Conservation (phyloP, 495 filamentous ascomycete genomes). For the Astrocystis sublimbata region DNA sequence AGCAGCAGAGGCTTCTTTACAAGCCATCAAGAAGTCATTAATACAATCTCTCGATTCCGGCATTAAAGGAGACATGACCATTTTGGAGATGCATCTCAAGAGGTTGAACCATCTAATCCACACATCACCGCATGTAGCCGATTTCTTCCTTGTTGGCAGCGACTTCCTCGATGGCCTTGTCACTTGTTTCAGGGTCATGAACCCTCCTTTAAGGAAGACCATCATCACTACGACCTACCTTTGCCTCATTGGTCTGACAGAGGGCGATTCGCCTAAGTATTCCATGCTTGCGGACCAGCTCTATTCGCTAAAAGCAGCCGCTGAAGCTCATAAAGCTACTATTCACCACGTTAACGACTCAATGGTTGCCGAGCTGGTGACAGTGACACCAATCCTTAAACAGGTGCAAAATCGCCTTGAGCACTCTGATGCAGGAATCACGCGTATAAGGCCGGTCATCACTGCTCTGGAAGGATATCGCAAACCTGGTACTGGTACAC, state of each 20-base stretch:
- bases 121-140: constrained; percentile 51
- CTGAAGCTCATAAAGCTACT: constrained; percentile 56
- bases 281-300: constrained; percentile 77
- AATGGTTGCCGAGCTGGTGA: constrained; percentile 63
- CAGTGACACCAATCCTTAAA: constrained; percentile 58
- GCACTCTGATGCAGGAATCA: constrained; percentile 34
- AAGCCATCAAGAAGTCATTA: constrained; percentile 45
- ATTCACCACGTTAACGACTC: constrained; percentile 53
- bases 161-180: constrained; percentile 80
- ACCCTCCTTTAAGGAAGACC: constrained; percentile 57
- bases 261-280: constrained; percentile 63
- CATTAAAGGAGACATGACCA: constrained; percentile 48
- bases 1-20: constrained; percentile 39
- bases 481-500: constrained; percentile 51
- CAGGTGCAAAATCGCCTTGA: constrained; percentile 50
- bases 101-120: constrained; percentile 54
- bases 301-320: constrained; percentile 72
- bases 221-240: constrained; percentile 73
- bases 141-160: constrained; percentile 76
- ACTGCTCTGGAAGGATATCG: constrained; percentile 55
- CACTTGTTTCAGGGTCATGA: constrained; percentile 62
- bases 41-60: constrained; percentile 53
- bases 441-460: constrained; percentile 60
- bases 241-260: constrained; percentile 66
- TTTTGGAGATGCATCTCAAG: constrained; percentile 47